These are phyloP conservation scores for Termitomyces bulborhizus DNA, from an alignment of 768 basidiomycete genomes.

Conservation along the genomic window DNA sequence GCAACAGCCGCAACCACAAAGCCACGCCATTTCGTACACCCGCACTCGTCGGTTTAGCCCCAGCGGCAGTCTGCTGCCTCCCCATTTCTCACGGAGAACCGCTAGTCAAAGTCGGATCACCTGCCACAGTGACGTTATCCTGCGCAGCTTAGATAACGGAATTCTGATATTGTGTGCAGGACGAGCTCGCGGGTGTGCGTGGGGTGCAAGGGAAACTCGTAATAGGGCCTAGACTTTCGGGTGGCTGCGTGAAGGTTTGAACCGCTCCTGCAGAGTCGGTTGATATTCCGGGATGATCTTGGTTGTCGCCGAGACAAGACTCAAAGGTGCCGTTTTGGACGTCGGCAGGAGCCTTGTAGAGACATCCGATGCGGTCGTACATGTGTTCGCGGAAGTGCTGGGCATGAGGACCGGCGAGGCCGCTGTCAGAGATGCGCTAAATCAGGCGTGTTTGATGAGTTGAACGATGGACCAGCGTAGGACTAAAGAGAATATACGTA, in stretches of 20 bases:
- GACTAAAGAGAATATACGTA: too few relatives aligned
- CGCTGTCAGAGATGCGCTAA: too few relatives aligned
- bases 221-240: conserved; percentile 35
- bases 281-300: conserved; percentile 26
- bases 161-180: conserved; percentile 22
- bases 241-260: conserved; percentile 35
- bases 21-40: not conserved
- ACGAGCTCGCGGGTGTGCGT: conserved; percentile 30
- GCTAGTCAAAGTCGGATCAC: conserved; percentile 7
- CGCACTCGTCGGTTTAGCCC: not conserved
- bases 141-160: conserved; percentile 12
- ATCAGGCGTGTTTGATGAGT: too few relatives aligned
- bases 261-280: conserved; percentile 13
- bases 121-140: conserved; percentile 11
- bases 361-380: conserved; percentile 56
- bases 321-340: conserved; percentile 46
- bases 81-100: not conserved
- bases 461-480: too few relatives aligned
- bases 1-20: not conserved
- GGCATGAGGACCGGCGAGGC: conserved; percentile 38
- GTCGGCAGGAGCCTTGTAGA: conserved; percentile 54
- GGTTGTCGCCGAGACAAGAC: conserved; percentile 45
- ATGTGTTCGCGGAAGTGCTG: conserved; percentile 50
- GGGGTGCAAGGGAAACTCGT: conserved; percentile 35
- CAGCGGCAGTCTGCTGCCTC: not conserved